Conservation (phyloP, 495 filamentous ascomycete genomes). For the Stereocaulon alpinum region DNA sequence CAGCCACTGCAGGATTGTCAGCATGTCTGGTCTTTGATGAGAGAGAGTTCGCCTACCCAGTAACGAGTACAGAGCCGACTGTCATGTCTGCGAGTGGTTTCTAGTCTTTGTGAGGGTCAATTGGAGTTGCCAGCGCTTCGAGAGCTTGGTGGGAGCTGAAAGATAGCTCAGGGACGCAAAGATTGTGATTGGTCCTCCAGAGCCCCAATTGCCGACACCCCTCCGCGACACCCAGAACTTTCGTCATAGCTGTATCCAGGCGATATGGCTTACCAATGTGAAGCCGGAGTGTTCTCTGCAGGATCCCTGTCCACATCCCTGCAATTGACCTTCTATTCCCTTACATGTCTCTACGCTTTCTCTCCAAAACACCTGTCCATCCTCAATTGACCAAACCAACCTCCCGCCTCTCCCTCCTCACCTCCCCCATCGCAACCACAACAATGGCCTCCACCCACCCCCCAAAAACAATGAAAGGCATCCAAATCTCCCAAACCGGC, state of each 20-base stretch:
- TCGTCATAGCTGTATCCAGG: too few relatives aligned
- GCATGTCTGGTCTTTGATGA: not conserved
- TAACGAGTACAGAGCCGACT: slow-evolving; percentile 77
- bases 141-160: not conserved
- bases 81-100: slow-evolving; percentile 44
- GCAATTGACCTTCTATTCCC: not conserved
- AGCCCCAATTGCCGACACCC: too few relatives aligned
- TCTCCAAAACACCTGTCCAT: not conserved
- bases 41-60: slow-evolving; percentile 54
- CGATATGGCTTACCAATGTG: not conserved
- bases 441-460: slow-evolving; percentile 36
- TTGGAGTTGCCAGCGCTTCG: not conserved
- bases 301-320: not conserved
- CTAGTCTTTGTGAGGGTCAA: not conserved
- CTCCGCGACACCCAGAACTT: too few relatives aligned
- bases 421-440: slow-evolving; percentile 10
- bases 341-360: slow-evolving; percentile 3
- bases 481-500: slow-evolving; percentile 65
- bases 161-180: not conserved
- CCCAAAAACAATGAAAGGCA: slow-evolving; percentile 63
- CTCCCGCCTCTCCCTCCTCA: slow-evolving; percentile 10
- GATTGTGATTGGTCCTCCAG: not conserved
- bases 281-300: not conserved
- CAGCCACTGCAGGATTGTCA: slow-evolving; percentile 56
- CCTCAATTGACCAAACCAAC: not conserved